Evolutionary conservation across 2,329 filamentous ascomycete genomes (phyloP), one percentile per base, ranked within the genome.

Genomic region (Arthroderma sp.): DNA sequence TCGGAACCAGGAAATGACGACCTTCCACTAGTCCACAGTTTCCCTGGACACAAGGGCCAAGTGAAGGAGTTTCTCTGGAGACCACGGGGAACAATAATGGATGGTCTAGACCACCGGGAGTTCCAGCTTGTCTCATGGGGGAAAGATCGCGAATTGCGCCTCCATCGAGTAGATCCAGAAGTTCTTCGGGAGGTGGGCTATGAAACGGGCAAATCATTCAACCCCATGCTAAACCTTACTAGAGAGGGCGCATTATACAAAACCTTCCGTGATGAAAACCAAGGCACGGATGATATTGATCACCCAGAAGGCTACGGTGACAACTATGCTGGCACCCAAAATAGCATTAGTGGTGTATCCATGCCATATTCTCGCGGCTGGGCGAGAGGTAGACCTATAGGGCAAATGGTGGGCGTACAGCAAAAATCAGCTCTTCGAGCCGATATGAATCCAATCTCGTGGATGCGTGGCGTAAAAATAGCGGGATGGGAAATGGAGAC

Each of bases 81-180:
- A 59, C 77, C 78, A 40, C 78, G 88, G 45, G 88, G 88, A 33
- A 69, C 71, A 15, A 74, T 75, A 11, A 74, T 77, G 10, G 76
- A 86, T 44, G 74, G 75, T n/a, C 65, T 82, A 38, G 88, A 95
- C 55, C 71, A 87, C 50, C 78, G 89, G 54, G 88, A 95, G 43
- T 95, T 94, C 51, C 88, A 95, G 61, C 71, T 95, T 11, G 85
- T 95, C 0, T 88, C 88, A 0, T 95, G 88, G 88, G 87, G 87
- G 28, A 81, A 84, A 40, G 89, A 95, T 60, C 83, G 83, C 52
- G 77, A 87, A 56, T 69, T 95, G 29, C 80, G 83, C 40, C 70
- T 95, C 29, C 84, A 94, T 58, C 80, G 78, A 40, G 74, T 87
- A 15, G 75, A 85, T 36, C 66, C 77, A 1, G 68, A 78, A 28